Conservation (phyloP, 2,329 filamentous ascomycete genomes). For the Ophiocordyceps camponoti-rufipedis region DNA sequence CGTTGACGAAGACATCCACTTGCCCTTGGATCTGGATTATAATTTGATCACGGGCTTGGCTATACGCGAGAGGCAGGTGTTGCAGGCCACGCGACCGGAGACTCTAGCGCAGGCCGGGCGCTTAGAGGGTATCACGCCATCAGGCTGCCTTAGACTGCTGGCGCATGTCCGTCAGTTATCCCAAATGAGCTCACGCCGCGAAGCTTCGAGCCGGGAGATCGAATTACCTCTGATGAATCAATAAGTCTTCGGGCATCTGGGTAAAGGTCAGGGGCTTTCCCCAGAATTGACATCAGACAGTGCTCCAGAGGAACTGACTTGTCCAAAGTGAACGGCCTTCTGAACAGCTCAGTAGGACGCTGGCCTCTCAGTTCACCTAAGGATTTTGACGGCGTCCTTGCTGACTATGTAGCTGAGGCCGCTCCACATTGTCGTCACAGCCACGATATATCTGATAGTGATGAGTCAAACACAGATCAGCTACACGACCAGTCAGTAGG, state of each 20-base stretch:
- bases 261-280: no score
- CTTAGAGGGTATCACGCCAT: slow-evolving; percentile 60
- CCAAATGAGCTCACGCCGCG: not conserved
- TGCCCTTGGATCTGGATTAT: slow-evolving; percentile 67
- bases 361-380: slow-evolving; percentile 20
- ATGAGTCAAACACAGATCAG: not conserved
- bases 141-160: slow-evolving; percentile 41
- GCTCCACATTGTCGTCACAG: slow-evolving; percentile 81
- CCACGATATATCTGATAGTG: slow-evolving; percentile 54
- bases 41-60: slow-evolving; percentile 54
- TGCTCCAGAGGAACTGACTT: not conserved
- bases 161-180: slow-evolving; percentile 31
- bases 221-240: not conserved
- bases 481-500: not conserved
- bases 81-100: slow-evolving; percentile 58
- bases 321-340: not conserved
- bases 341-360: not conserved
- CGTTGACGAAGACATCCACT: slow-evolving; percentile 54
- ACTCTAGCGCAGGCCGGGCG: slow-evolving; percentile 76
- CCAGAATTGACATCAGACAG: not conserved
- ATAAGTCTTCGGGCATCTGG: not conserved
- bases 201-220: not conserved
- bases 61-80: slow-evolving; percentile 55
- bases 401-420: slow-evolving; percentile 81
- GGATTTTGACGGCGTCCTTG: slow-evolving; percentile 81